Conservation (phyloP, 225 moss, liverwort and hornwort genomes). For the Pleurozium schreberi region DNA sequence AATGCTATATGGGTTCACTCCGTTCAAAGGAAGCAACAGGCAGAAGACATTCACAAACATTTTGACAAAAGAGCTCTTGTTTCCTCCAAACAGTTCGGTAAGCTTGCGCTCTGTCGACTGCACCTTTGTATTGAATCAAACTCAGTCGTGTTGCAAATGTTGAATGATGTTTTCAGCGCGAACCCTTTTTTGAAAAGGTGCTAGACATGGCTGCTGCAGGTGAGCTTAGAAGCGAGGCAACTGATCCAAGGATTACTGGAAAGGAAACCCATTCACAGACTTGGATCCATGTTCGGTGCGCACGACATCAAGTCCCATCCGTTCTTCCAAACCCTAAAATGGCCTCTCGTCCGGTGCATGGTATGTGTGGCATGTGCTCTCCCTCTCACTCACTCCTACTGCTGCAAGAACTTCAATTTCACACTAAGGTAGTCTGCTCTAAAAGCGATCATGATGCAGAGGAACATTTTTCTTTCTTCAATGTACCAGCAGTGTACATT, state of each 20-base stretch:
- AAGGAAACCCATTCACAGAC: slow-evolving; percentile 54
- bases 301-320: slow-evolving; percentile 67
- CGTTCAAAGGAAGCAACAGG: slow-evolving; percentile 69
- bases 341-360: slow-evolving; percentile 72
- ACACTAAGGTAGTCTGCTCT: too few relatives aligned
- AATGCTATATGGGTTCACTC: slow-evolving; percentile 78
- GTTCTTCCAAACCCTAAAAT: slow-evolving; percentile 56
- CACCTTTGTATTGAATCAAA: background rate
- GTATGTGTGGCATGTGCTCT: slow-evolving; percentile 10
- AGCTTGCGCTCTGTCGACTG: background rate
- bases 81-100: slow-evolving; percentile 48
- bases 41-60: slow-evolving; percentile 77
- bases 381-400: too few relatives aligned
- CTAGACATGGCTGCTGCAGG: slow-evolving; percentile 16
- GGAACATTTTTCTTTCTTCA: too few relatives aligned
- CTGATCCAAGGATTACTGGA: slow-evolving; percentile 58
- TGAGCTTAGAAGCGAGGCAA: slow-evolving; percentile 54
- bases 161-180: background rate
- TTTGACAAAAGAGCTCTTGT: slow-evolving; percentile 55
- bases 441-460: too few relatives aligned
- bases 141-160: background rate
- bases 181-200: background rate
- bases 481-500: too few relatives aligned
- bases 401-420: background rate
- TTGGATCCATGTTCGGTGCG: slow-evolving; percentile 59